Base-by-base conservation (phyloP, 345 rosid genomes). In the Xanthoceras sorbifolium region DNA sequence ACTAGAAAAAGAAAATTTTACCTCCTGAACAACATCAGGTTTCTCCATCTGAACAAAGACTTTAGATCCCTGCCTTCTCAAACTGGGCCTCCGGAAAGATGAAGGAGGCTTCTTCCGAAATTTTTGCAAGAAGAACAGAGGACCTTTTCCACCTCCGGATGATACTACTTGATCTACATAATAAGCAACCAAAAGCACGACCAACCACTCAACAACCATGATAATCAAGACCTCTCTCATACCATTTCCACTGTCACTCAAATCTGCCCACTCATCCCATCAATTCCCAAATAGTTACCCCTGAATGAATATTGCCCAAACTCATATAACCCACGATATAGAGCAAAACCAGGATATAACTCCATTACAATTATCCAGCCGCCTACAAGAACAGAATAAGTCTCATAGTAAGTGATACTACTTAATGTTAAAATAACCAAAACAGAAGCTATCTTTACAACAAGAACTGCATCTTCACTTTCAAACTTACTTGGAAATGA, bases 261-360 rank as follows among this genome's bases (percentile, higher is more conserved):
- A 76, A 84, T 92, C 65, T 59, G 78, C 34, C 99, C 98, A 93
- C 46, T 84, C 92, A 95, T 92, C 61, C 99, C 98, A 80, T 81
- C 59, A 6, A 79, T 92, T 38, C 91, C 93, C 79, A 80, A 83
- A 48, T 72, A 73, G 84, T 74, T 73, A 22, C 90, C 96, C 1
- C 6, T 64, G 32, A 87, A 80, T 55, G 98, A 73, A 76, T 86
- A 90, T 54, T 83, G 85, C 0, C 90, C 83, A 31, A 95, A 88
- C 82, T 95, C 97, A 15, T 93, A 95, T 72, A 95, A 69, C n/a
- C 99, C 98, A 54, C 98, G 98, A 64, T 71, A 92, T 25, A 95
- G 76, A 73, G 97, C 76, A 64, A 93, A 95, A 52, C 98, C 97
- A 26, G 99, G 99, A 84, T 83, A 95, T 54, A 95, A 46, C 88